Evolutionary conservation across 78 protist species (phyloP).

Genomic region (Dictyostelium purpureum): DNA sequence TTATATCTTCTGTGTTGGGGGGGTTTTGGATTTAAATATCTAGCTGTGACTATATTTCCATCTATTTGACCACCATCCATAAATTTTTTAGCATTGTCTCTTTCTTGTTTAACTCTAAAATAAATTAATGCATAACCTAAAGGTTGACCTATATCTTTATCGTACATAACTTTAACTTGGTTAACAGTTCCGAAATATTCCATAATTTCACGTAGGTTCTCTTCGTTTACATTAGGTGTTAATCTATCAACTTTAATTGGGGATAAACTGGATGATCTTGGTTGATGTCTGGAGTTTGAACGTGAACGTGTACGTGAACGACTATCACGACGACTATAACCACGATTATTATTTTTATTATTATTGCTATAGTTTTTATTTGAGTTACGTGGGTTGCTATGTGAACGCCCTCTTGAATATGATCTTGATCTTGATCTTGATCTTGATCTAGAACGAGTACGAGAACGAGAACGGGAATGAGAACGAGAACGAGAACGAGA

Average conservation of each 20-base stretch:
- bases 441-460: background rate
- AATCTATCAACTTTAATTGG: constrained; percentile 58
- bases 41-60: constrained; percentile 9
- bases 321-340: no score
- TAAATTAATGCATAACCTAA: constrained; percentile 41
- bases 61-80: constrained; percentile 56
- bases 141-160: constrained; percentile 21
- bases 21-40: constrained; percentile 15
- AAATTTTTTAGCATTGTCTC: constrained; percentile 55
- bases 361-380: background rate
- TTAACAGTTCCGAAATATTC: constrained; percentile 22
- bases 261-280: constrained; percentile 30
- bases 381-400: background rate
- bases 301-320: background rate
- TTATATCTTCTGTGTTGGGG: background rate
- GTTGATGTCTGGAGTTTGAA: background rate
- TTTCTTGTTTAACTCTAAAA: constrained; percentile 24
- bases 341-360: background rate
- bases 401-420: no score
- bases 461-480: background rate
- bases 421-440: background rate
- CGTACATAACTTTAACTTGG: background rate
- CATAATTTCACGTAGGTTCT: constrained; percentile 26
- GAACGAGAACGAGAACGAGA: background rate
- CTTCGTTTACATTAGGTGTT: constrained; percentile 53